phyloP scores from a whole-genome alignment of 2,329 filamentous ascomycete species.

The Ramichloridium luteum region DNA sequence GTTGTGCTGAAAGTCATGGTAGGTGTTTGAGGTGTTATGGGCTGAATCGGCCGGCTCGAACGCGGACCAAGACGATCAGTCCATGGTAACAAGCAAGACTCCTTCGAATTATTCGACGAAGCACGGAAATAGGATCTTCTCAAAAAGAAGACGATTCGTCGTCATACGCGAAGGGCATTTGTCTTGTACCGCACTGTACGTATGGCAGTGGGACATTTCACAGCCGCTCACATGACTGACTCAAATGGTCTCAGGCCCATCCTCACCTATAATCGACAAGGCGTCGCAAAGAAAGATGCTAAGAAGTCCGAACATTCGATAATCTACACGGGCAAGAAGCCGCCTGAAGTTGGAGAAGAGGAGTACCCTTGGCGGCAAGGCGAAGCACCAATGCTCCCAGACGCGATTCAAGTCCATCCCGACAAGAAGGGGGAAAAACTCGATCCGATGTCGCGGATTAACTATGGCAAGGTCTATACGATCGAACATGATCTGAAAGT shows the following conservation, averaged over 20 bases:
- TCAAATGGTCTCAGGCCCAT: no score
- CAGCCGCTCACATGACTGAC: no score
- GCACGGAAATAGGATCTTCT: no score
- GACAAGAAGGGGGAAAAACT: constrained; percentile 5
- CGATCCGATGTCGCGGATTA: constrained; percentile 4
- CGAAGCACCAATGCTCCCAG: constrained; percentile 9
- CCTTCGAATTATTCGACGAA: no score
- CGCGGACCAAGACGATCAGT: no score
- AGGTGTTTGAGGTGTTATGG: no score
- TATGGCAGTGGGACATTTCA: no score
- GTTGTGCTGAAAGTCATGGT: no score
- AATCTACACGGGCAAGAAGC: constrained; percentile 12
- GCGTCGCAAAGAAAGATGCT: constrained; percentile 10
- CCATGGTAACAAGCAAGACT: no score
- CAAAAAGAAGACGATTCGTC: constrained; percentile 18
- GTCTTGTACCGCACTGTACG: constrained; percentile 14
- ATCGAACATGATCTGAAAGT: constrained; percentile 18
- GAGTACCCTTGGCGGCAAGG: constrained; percentile 7
- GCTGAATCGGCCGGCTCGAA: no score
- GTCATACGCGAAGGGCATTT: constrained; percentile 11
- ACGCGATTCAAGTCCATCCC: constrained; percentile 11
- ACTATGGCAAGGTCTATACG: constrained; percentile 10
- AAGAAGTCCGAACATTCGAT: constrained; percentile 18
- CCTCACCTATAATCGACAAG: constrained; percentile 14
- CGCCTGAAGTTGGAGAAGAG: constrained; percentile 1